phyloP scores from a whole-genome alignment of 1,139 yeast species.

The Lodderomyces margitis region DNA sequence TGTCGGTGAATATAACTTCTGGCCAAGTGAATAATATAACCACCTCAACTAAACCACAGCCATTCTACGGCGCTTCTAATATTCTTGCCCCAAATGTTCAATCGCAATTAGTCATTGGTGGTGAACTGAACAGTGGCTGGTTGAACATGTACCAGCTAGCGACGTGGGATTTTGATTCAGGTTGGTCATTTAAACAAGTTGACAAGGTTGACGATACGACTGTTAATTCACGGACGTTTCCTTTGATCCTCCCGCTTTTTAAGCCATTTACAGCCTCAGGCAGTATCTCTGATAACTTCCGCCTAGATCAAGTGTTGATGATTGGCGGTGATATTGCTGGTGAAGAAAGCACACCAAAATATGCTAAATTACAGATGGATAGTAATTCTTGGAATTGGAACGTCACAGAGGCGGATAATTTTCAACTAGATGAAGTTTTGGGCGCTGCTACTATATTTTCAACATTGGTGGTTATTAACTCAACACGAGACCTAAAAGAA shows the following conservation, averaged over 20 bases:
- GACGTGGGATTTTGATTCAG: slow-evolving; percentile 43
- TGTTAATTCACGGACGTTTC: slow-evolving; percentile 29
- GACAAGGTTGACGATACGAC: slow-evolving; percentile 12
- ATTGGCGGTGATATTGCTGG: slow-evolving; percentile 31
- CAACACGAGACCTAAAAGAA: slow-evolving; percentile 17
- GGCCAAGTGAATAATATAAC: slow-evolving; percentile 32
- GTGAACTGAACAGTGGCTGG: slow-evolving; percentile 41
- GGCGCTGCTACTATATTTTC: slow-evolving; percentile 48
- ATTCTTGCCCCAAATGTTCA: slow-evolving; percentile 41
- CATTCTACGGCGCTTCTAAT: slow-evolving; percentile 43
- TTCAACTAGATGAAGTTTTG: slow-evolving; percentile 19
- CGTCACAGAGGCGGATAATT: slow-evolving; percentile 13
- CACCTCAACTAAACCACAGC: slow-evolving; percentile 44
- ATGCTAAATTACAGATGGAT: slow-evolving; percentile 24
- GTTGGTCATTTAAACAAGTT: slow-evolving; percentile 41
- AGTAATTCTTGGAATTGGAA: slow-evolving; percentile 37
- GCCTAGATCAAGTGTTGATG: slow-evolving; percentile 28
- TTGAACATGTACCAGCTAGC: slow-evolving; percentile 47
- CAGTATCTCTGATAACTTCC: slow-evolving; percentile 20
- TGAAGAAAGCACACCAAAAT: slow-evolving; percentile 20
- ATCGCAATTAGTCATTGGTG: slow-evolving; percentile 41
- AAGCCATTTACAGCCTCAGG: slow-evolving; percentile 21
- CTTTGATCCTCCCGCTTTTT: slow-evolving; percentile 39
- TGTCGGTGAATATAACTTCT: slow-evolving; percentile 28
- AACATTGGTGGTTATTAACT: slow-evolving; percentile 36